A percentile compares a stretch with the other conserved stretches of the same genome.
Conservation (phyloP, 2,329 filamentous ascomycete species). For the Fusarium sp. region DNA sequence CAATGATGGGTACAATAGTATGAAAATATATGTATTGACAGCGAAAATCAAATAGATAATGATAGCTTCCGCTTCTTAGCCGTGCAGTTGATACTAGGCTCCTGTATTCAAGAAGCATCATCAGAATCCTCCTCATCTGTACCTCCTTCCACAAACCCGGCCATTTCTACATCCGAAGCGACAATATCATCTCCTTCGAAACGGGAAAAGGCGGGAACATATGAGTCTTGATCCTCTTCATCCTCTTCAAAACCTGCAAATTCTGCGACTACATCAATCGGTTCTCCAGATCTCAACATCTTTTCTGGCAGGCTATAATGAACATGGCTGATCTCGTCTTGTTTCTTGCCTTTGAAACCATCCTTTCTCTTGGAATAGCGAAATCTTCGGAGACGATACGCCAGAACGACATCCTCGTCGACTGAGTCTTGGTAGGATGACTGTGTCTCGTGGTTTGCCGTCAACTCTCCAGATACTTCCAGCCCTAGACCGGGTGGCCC, state of each 20-base stretch:
- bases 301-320: background rate
- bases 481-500: slow-evolving; percentile 26
- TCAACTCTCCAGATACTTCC: slow-evolving; percentile 24
- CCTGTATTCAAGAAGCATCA: background rate
- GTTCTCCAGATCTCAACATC: background rate
- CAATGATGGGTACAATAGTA: background rate
- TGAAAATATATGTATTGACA: background rate
- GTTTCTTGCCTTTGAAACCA: slow-evolving; percentile 2
- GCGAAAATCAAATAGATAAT: background rate
- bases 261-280: background rate
- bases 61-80: background rate
- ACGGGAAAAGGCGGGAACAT: slow-evolving; percentile 1
- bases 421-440: slow-evolving; percentile 13
- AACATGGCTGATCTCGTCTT: slow-evolving; percentile 19
- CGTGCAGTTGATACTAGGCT: background rate
- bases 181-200: slow-evolving; percentile 6
- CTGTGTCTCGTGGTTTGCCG: slow-evolving; percentile 6
- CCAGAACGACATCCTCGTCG: slow-evolving; percentile 22
- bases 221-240: background rate
- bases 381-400: slow-evolving; percentile 26
- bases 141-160: background rate
- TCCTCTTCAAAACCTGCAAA: background rate
- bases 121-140: background rate
- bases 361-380: slow-evolving; percentile 24
- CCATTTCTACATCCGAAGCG: slow-evolving; percentile 8